Conservation (phyloP, 805 yeast species). For the Jamesozyma hellenica region DNA sequence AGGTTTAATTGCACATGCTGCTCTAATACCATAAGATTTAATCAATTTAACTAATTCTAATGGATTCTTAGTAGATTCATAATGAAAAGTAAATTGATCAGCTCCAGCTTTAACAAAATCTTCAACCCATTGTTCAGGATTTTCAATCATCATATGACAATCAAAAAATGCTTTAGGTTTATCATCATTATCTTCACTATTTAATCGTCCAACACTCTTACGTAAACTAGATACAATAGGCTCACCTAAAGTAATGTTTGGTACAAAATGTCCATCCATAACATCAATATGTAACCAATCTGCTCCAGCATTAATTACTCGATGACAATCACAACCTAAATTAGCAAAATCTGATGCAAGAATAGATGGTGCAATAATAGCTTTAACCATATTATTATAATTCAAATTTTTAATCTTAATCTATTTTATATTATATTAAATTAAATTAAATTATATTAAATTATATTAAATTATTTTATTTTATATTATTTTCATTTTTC, state of each 20-base stretch:
- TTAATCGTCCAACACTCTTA: constrained; percentile 60
- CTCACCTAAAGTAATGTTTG: constrained; percentile 89
- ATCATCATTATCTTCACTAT: constrained; percentile 27
- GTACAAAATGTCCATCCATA: constrained; percentile 98
- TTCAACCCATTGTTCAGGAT: constrained; percentile 88
- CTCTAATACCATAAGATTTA: constrained; percentile 74
- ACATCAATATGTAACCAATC: constrained; percentile 98
- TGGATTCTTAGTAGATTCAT: constrained; percentile 82
- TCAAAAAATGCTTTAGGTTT: constrained; percentile 58
- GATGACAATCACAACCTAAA: constrained; percentile 77
- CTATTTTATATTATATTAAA: too few relatives aligned
- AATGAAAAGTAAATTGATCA: constrained; percentile 91
- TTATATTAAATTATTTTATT: too few relatives aligned
- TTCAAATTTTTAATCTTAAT: too few relatives aligned
- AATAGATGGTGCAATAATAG: constrained; percentile 89
- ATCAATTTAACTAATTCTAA: constrained; percentile 62
- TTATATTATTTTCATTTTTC: too few relatives aligned
- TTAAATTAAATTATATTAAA: too few relatives aligned
- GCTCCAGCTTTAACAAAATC: constrained; percentile 92
- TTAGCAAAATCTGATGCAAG: constrained; percentile 87
- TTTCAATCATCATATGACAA: constrained; percentile 96
- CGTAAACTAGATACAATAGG: constrained; percentile 77
- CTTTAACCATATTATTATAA: constrained; percentile 46
- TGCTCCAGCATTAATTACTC: constrained; percentile 68
- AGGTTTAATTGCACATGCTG: constrained; percentile 91